Evolutionary conservation across 306 rosid genomes (phyloP), one percentile per base, ranked within the genome.

Genomic region (Mimosa bimucronata): DNA sequence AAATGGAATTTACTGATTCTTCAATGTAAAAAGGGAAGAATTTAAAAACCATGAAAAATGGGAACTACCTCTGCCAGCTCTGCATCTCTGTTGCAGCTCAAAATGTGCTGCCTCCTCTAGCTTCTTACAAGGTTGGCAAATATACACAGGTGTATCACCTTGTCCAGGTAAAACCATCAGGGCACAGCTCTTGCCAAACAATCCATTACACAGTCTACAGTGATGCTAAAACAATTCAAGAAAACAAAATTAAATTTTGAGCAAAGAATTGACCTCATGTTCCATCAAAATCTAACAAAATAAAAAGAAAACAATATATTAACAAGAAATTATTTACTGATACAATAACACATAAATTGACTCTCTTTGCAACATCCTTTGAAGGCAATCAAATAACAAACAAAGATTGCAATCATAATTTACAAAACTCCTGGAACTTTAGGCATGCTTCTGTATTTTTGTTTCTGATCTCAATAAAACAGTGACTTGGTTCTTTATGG

Each of bases 161-260:
- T 95, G 98, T 60, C 98, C 98, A 2, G 97, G 97, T 70, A 95
- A 87, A 86, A 83, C 79, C 94, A 92, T 92, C 74, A 84, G 95
- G 68, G 96, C 85, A 84, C 98, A 95, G 70, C 90, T 89, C 65
- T 74, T 79, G 86, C 98, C 92, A 85, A 92, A 92, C 80, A 95
- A 79, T 62, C 98, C 98, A 37, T 98, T 98, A 31, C 98, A 95
- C 80, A 98, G 87, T 81, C 98, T 87, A 82, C 98, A 95, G 82
- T 95, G 98, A 84, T 95, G 98, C 98, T 95, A 90, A 80, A 79
- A 84, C 72, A 38, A 81, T 66, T 79, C 1, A 3, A 84, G 25
- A 82, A 66, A 46, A 77, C 76, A 57, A 57, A 23, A 23, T 57
- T 23, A 57, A 75, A 77, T 25, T 75, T 75, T 21, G 21, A 66